Conservation (phyloP, 176 grass and related monocot genomes). For the Puya raimondii region DNA sequence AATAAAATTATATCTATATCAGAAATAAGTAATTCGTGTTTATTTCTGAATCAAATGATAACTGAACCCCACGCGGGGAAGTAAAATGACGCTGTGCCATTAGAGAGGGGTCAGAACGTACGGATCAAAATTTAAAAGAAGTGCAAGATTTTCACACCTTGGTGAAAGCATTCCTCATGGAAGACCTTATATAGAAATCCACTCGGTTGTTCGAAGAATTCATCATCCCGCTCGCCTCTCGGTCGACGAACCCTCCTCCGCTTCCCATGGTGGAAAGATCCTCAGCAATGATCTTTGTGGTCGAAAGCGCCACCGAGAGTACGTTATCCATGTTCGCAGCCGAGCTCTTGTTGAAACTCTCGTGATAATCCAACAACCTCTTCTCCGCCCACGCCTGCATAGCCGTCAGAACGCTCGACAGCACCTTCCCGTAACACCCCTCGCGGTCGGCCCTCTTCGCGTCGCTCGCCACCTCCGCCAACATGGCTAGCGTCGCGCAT, state of each 20-base stretch:
- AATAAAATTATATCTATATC: too few species aligned
- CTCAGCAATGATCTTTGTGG: conserved; percentile 49
- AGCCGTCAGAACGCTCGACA: conserved; percentile 35
- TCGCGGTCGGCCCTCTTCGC: conserved; percentile 40
- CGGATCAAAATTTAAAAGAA: not conserved
- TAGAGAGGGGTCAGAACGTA: too few species aligned
- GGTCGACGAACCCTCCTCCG: conserved; percentile 1
- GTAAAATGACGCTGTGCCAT: too few species aligned
- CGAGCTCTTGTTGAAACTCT: conserved; percentile 40
- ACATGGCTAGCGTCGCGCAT: conserved; percentile 44
- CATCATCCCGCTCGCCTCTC: conserved; percentile 12
- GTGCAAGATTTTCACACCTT: conserved; percentile 30
- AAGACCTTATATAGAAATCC: conserved; percentile 71
- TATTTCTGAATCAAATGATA: too few species aligned
- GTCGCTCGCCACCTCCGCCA: conserved; percentile 61
- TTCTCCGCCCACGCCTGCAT: conserved; percentile 95
- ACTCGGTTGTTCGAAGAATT: conserved; percentile 36
- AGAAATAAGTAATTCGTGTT: too few species aligned
- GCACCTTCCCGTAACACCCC: conserved; percentile 49
- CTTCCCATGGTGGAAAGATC: conserved; percentile 16
- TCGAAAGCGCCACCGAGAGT: conserved; percentile 45
- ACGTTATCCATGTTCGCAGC: conserved; percentile 51
- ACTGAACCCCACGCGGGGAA: too few species aligned
- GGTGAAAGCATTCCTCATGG: conserved; percentile 72
- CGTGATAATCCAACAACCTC: conserved; percentile 67